A percentile compares a stretch with the other conserved stretches of the same genome.
Conservation (phyloP, 1,139 yeast species). For the Komagataea norvegica region DNA sequence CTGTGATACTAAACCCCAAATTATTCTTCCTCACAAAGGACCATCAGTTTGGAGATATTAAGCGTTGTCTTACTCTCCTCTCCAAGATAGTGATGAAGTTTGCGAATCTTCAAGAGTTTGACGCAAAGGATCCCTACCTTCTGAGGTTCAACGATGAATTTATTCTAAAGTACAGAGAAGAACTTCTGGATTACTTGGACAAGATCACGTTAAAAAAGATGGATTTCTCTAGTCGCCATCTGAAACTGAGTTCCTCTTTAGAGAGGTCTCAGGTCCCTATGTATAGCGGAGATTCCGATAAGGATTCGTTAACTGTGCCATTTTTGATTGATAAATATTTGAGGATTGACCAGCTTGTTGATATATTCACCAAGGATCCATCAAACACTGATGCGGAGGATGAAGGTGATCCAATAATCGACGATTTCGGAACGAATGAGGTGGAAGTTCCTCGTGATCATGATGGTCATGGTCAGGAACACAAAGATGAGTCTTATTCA, state of each 20-base stretch:
- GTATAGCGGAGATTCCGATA: conserved; percentile 37
- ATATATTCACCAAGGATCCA: conserved; percentile 31
- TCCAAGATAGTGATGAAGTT: conserved; percentile 81
- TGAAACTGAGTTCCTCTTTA: conserved; percentile 54
- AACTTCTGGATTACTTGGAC: conserved; percentile 64
- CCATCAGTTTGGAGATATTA: conserved; percentile 67
- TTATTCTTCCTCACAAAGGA: conserved; percentile 65
- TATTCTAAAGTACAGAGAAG: conserved; percentile 51
- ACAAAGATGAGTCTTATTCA: conserved; percentile 31
- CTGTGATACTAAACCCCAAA: conserved; percentile 87
- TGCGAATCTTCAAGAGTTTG: conserved; percentile 72
- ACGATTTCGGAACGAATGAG: conserved; percentile 18
- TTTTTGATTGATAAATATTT: conserved; percentile 63
- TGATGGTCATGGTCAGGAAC: conserved; percentile 1
- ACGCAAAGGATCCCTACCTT: conserved; percentile 80
- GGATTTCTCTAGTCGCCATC: conserved; percentile 51
- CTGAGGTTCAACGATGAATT: conserved; percentile 59
- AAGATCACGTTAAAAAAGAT: conserved; percentile 65
- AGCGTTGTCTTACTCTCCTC: conserved; percentile 72
- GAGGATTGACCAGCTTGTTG: conserved; percentile 54
- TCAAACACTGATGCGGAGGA: conserved; percentile 5
- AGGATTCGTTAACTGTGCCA: conserved; percentile 64
- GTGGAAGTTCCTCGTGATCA: conserved; percentile 8
- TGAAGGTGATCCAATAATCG: conserved; percentile 18
- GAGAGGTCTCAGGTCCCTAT: conserved; percentile 37